Evolutionary conservation across 495 filamentous ascomycete genomes (phyloP).

Genomic region (Umbilicaria muhlenbergii): DNA sequence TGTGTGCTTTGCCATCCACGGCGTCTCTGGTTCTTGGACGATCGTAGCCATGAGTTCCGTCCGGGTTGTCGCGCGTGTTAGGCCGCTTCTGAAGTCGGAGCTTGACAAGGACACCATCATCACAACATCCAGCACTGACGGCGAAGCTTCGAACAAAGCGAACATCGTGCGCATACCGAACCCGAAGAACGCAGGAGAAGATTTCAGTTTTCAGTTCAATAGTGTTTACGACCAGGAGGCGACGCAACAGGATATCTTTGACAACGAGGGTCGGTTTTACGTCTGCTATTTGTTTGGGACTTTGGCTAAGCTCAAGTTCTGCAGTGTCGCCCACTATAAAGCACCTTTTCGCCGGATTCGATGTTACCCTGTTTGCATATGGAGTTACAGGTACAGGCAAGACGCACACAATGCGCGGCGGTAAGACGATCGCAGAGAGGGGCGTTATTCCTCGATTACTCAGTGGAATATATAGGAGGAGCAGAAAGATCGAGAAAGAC

Average conservation of each 20-base stretch:
- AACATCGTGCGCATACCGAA: conserved; percentile 82
- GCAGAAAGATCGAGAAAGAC: conserved; percentile 80
- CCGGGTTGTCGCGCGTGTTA: conserved; percentile 75
- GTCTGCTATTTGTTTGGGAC: neutral
- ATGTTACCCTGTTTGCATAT: conserved; percentile 91
- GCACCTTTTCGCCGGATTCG: conserved; percentile 83
- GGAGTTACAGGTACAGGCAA: conserved; percentile 93
- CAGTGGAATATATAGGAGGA: conserved; percentile 70
- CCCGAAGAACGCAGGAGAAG: conserved; percentile 79
- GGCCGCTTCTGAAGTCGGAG: conserved; percentile 74
- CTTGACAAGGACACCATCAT: conserved; percentile 75
- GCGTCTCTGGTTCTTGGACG: no score
- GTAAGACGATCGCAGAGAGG: conserved; percentile 72
- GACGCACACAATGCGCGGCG: conserved; percentile 96
- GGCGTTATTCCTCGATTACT: conserved; percentile 84
- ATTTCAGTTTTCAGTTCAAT: conserved; percentile 92
- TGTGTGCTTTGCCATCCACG: no score
- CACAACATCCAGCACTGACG: conserved; percentile 18
- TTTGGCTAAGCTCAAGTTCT: neutral
- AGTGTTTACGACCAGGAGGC: conserved; percentile 69
- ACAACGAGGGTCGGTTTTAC: conserved; percentile 55
- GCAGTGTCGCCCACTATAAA: conserved; percentile 66
- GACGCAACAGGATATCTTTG: conserved; percentile 74
- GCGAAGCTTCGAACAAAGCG: conserved; percentile 35
- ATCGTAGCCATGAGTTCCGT: conserved; percentile 21